Percentiles rank a stretch among this genome's conserved stretches.
phyloP scores from a whole-genome alignment of 768 basidiomycete genomes.

The Phanerodontia chrysosporium region DNA sequence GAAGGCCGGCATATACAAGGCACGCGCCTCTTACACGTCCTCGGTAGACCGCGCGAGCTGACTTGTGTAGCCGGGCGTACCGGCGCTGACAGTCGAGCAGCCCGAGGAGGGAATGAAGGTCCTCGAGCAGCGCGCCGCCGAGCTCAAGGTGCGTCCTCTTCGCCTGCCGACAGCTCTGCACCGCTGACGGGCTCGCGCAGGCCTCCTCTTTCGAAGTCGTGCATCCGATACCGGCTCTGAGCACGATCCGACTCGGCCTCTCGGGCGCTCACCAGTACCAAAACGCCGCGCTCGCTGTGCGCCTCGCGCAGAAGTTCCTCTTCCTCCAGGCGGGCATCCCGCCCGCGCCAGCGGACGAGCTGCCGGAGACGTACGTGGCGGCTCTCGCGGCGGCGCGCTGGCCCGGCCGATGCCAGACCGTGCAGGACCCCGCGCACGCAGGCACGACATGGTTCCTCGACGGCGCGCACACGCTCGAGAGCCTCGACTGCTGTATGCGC shows the following conservation, averaged over 20 bases:
- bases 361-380: conserved; percentile 51
- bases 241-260: conserved; percentile 65
- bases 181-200: conserved; percentile 29
- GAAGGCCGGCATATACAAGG: conserved; percentile 97
- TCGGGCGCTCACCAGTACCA: conserved; percentile 81
- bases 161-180: too few species aligned
- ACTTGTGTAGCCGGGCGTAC: conserved; percentile 45
- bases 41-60: background rate
- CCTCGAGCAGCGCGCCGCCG: conserved; percentile 60
- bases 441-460: conserved; percentile 84
- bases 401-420: conserved; percentile 93
- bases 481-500: conserved; percentile 77
- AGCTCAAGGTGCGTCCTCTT: conserved; percentile 49
- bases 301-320: conserved; percentile 67
- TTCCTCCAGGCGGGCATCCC: conserved; percentile 25
- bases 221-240: conserved; percentile 45
- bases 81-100: conserved; percentile 83
- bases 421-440: conserved; percentile 52
- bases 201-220: conserved; percentile 68
- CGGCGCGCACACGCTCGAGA: conserved; percentile 93
- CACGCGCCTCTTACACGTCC: conserved; percentile 20
- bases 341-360: conserved; percentile 9
- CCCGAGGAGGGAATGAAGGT: conserved; percentile 63
- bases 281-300: conserved; percentile 85
- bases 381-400: conserved; percentile 73